Conservation (phyloP, 805 yeast species). For the Lipomyces anomalus region DNA sequence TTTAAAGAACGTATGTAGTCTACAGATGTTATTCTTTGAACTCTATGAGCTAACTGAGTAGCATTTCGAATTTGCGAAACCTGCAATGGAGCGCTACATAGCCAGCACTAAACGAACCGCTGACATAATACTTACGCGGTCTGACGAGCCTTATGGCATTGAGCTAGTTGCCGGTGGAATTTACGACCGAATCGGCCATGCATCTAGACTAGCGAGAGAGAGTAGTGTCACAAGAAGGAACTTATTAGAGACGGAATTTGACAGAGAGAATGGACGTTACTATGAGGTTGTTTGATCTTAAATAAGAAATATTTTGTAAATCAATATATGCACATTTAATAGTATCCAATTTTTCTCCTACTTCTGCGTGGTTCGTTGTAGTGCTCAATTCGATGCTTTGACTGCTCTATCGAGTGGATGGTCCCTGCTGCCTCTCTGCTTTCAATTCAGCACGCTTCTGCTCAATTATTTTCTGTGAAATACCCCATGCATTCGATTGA, state of each 20-base stretch:
- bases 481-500: slow-evolving; percentile 1
- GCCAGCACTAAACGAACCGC: slow-evolving; percentile 59
- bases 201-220: not conserved
- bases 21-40: slow-evolving; percentile 7
- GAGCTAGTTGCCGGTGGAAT: slow-evolving; percentile 61
- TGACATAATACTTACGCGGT: slow-evolving; percentile 68
- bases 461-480: not conserved
- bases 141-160: slow-evolving; percentile 56
- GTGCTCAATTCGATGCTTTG: too few relatives aligned
- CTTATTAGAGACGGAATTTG: not conserved
- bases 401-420: too few relatives aligned
- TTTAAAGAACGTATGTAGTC: slow-evolving; percentile 29
- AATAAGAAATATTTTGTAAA: not conserved
- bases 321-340: not conserved
- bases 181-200: slow-evolving; percentile 28
- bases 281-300: slow-evolving; percentile 7
- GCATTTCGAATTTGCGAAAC: too few relatives aligned
- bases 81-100: slow-evolving; percentile 63
- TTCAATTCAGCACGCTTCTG: not conserved
- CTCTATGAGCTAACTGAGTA: slow-evolving; percentile 52
- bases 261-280: slow-evolving; percentile 1
- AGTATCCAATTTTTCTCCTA: too few relatives aligned
- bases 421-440: too few relatives aligned
- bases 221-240: not conserved
- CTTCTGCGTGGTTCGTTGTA: too few relatives aligned